Evolutionary conservation across 208 protist genomes (phyloP), one percentile per base, ranked within the genome.

Genomic region (Porcisia deanei): DNA sequence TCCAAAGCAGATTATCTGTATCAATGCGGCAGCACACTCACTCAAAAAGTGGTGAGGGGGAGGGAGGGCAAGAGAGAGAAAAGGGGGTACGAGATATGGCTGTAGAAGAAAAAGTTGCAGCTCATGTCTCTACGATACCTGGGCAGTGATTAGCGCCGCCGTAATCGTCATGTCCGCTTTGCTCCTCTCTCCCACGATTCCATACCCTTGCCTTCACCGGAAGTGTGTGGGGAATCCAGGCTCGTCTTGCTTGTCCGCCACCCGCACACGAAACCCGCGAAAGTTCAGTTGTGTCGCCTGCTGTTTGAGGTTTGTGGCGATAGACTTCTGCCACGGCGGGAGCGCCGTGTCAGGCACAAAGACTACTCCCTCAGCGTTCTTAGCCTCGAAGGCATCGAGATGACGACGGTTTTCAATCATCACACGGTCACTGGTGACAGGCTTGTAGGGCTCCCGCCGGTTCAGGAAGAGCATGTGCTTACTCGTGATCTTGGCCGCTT

Each of bases 221-320:
- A 94, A 96, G 73, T 92, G 87, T 22, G 92, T 96, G 52, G 92
- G 90, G 67, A 96, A 96, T 30, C 92, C 92, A 43, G 89, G 90
- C 70, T 96, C 90, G 66, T 96, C 92, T 77, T 94, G 90, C 58
- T 67, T 77, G 71, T 96, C 88, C 52, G 82, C 90, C 60, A 87
- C 85, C 10, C 90, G 90, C 58, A 96, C 88, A 39, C 92, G 89
- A 45, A 96, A 83, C 0, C 92, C 92, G 5, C 88, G 79, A 71
- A 94, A 91, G 70, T 94, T 94, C 76, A 91, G 72, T 55, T 81
- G 65, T 3, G 80, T 79, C 30, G 65, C 55, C n/a, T 54, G 64
- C 30, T 82, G 73, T 59, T 72, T 75, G 49, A 89, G 67, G 55
- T 91, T 92, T 8, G 71, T 63, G 0, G 76, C 71, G n/a, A 94